Conservation (phyloP, 1,284 basidiomycete genomes). For the Pseudozyma hubeiensis region DNA sequence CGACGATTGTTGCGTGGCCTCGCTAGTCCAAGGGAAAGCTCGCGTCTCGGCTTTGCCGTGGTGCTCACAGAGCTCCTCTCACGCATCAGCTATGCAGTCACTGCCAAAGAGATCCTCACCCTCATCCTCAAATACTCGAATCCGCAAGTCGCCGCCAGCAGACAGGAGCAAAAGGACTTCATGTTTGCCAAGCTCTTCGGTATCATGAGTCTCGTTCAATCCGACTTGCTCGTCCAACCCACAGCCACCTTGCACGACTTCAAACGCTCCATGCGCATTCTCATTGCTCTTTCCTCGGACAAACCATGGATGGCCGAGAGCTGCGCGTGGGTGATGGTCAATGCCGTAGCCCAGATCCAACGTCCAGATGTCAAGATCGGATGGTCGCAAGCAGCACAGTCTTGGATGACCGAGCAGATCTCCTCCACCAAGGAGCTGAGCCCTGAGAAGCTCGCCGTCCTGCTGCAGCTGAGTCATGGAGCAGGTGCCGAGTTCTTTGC, state of each 20-base stretch:
- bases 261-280: constrained; percentile 75
- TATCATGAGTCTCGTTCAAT: constrained; percentile 72
- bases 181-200: constrained; percentile 94
- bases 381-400: constrained; percentile 48
- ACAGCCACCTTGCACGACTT: constrained; percentile 76
- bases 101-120: constrained; percentile 70
- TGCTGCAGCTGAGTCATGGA: constrained; percentile 74
- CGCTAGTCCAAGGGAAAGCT: constrained; percentile 90
- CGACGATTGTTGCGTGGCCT: constrained; percentile 74
- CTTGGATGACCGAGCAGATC: constrained; percentile 47
- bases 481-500: constrained; percentile 48
- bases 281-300: constrained; percentile 80
- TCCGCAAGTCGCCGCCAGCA: constrained; percentile 73
- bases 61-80: constrained; percentile 92
- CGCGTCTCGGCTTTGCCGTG: constrained; percentile 92
- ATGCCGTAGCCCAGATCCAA: constrained; percentile 35
- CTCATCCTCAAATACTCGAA: constrained; percentile 61
- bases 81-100: constrained; percentile 79
- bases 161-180: constrained; percentile 90
- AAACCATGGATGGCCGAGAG: constrained; percentile 94
- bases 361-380: constrained; percentile 11
- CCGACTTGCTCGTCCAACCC: constrained; percentile 76
- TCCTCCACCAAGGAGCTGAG: constrained; percentile 75
- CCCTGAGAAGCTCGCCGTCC: constrained; percentile 87
- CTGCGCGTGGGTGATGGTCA: constrained; percentile 79